phyloP scores from a whole-genome alignment of 148 eudicot genomes.

The Vaccinium darrowii region DNA sequence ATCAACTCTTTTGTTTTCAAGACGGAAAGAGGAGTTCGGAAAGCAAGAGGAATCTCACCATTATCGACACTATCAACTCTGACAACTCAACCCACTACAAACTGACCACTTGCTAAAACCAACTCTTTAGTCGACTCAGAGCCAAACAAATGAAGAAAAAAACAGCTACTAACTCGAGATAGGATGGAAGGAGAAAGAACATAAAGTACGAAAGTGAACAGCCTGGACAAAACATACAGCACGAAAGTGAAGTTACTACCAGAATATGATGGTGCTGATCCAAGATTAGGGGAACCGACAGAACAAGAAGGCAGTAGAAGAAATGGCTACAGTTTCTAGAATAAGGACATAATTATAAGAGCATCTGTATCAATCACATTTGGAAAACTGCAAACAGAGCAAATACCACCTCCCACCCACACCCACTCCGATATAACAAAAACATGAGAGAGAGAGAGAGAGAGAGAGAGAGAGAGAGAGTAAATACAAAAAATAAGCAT shows the following conservation, averaged over 20 bases:
- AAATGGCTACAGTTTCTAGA: background rate
- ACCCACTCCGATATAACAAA: background rate
- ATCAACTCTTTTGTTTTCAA: conserved; percentile 9
- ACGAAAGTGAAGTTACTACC: background rate
- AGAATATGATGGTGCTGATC: background rate
- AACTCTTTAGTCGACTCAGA: background rate
- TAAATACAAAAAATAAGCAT: background rate
- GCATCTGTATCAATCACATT: background rate
- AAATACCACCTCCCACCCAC: background rate
- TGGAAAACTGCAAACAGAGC: background rate
- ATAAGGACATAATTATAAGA: background rate
- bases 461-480: background rate
- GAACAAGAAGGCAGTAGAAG: conserved; percentile 6
- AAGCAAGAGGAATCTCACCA: background rate
- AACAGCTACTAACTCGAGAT: background rate
- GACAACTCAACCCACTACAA: background rate
- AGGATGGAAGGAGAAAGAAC: background rate
- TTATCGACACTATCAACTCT: background rate
- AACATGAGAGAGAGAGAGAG: background rate
- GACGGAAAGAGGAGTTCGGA: background rate
- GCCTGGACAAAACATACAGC: background rate
- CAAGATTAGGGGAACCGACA: background rate
- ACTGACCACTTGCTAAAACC: background rate
- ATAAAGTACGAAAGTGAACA: background rate
- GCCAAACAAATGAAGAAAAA: background rate